Base-by-base conservation (phyloP, 1,284 basidiomycete genomes). In the Wolfiporia cocos region DNA sequence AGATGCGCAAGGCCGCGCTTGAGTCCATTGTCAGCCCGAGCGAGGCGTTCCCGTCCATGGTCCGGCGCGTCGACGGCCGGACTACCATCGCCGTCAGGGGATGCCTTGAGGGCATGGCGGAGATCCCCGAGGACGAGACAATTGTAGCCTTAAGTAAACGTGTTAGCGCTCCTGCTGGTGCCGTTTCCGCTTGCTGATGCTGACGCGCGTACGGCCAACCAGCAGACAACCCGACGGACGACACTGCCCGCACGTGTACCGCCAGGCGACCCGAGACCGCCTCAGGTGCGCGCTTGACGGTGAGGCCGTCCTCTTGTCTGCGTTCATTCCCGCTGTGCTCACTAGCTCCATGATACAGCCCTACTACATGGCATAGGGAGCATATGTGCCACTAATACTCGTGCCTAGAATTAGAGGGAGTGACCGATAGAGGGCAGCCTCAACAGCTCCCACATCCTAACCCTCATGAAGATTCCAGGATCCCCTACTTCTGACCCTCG, bases 291-390 rank as follows among this genome's bases (percentile, higher is more conserved):
- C 86, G 0, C 63, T 91, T 5, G 84, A 86, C 37, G 86, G 88
- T 0, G 70, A 78, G 44, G 66, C 74, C 0, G 74, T 91, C 1
- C 67, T 92, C 2, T 84, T 82, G 0, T 74, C 80, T 3, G 81
- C 87, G 3, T 90, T 89, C 59, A 87, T 90, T n/a, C 84, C 86
- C 0, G 78, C 76, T 0, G 86, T 92, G 78, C 69, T 93, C 36
- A 74, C 74, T 0, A 78, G 71, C 39, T 84, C n/a, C n/a, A n/a
- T n/a, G n/a, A n/a, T n/a, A n/a, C n/a, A n/a, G n/a, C n/a, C n/a
- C n/a, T n/a, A n/a, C n/a, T n/a, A n/a, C n/a, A n/a, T n/a, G n/a
- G n/a, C n/a, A n/a, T n/a, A n/a, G n/a, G n/a, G n/a, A n/a, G n/a
- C n/a, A n/a, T n/a, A n/a, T n/a, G n/a, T n/a, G n/a, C n/a, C n/a